phyloP scores from a whole-genome alignment of 208 protist species.

The Leishmania tarentolae region DNA sequence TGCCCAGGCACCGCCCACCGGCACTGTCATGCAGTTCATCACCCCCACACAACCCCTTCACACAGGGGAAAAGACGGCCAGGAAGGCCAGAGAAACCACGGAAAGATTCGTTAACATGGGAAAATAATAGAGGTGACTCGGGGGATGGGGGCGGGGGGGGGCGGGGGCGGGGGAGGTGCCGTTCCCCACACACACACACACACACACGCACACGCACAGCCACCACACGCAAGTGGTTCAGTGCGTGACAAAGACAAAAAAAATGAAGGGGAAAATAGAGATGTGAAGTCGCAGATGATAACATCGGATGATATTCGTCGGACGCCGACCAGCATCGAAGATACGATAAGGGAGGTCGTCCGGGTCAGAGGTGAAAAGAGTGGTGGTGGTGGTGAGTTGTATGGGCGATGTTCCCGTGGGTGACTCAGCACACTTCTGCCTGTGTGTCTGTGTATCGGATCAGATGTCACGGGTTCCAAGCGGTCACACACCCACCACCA shows the following conservation, averaged over 20 bases:
- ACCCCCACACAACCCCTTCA: background rate
- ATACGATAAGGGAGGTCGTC: background rate
- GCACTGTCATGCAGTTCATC: background rate
- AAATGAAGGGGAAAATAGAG: background rate
- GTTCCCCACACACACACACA: too few species aligned
- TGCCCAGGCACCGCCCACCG: too few species aligned
- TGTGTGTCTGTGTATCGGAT: background rate
- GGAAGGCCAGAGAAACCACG: background rate
- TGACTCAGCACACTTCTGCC: background rate
- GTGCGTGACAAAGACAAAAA: background rate
- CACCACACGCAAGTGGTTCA: background rate
- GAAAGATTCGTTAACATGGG: background rate
- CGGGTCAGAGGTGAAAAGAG: background rate
- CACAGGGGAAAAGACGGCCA: background rate
- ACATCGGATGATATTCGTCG: background rate
- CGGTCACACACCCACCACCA: too few species aligned
- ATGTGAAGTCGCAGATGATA: background rate
- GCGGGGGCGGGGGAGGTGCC: too few species aligned
- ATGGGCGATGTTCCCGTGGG: background rate
- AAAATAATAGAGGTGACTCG: too few species aligned
- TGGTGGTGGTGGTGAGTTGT: background rate
- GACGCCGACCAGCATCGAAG: background rate
- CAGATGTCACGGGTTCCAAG: background rate
- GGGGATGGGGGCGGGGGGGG: too few species aligned
- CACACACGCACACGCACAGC: background rate